Conservation (phyloP, 495 filamentous ascomycete species). For the Xylaria bambusicola region DNA sequence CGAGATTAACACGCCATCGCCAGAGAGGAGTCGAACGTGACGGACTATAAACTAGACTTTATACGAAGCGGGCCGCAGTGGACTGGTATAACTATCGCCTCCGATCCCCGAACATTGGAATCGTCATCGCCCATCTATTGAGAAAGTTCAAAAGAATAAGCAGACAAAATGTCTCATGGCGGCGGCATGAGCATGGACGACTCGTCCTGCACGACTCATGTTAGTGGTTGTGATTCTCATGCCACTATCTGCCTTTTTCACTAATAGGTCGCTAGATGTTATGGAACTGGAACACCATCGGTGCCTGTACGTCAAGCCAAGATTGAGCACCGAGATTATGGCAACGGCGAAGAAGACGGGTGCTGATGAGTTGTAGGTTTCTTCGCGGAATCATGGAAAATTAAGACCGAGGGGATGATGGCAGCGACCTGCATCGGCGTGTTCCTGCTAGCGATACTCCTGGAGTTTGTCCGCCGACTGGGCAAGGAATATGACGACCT, state of each 20-base stretch:
- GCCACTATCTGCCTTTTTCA: background rate
- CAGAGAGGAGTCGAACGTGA: background rate
- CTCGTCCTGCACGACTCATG: constrained; percentile 17
- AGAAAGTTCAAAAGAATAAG: background rate
- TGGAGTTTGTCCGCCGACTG: constrained; percentile 55
- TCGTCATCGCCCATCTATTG: background rate
- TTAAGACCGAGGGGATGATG: constrained; percentile 49
- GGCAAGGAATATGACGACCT: constrained; percentile 56
- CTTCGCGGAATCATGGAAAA: constrained; percentile 49
- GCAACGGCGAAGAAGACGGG: background rate
- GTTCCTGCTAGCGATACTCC: constrained; percentile 52
- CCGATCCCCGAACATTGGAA: background rate
- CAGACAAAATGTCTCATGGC: constrained; percentile 10
- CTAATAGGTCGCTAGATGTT: constrained; percentile 48
- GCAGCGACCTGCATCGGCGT: constrained; percentile 61
- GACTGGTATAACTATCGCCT: background rate
- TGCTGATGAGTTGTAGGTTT: constrained; percentile 38
- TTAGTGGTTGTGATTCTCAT: background rate
- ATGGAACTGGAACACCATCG: constrained; percentile 61
- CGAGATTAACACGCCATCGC: background rate
- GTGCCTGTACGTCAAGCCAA: constrained; percentile 38
- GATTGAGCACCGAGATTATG: background rate
- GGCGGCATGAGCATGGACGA: constrained; percentile 21
- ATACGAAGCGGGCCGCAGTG: background rate
- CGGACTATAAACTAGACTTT: too few species aligned